Percentiles rank a stretch among this genome's conserved stretches.
Evolutionary conservation across 108 stramenopile genomes (phyloP).

Genomic region (Fistulifera pelliculosa): DNA sequence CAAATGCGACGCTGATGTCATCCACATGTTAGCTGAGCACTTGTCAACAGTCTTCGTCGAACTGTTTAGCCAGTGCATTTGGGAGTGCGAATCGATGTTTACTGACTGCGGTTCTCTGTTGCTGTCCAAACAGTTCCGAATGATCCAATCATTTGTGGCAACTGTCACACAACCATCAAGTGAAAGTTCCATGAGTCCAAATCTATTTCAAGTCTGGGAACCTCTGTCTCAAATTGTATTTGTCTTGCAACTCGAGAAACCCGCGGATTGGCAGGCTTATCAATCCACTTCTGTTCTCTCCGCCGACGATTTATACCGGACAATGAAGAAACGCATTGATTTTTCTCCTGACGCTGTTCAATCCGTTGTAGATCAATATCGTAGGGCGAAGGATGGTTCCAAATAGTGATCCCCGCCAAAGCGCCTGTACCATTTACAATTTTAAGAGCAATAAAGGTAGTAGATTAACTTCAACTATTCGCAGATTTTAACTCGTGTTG

Average conservation of each 20-base stretch:
- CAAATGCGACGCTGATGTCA: slow-evolving; percentile 55
- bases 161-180: slow-evolving; percentile 16
- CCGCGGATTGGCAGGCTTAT: slow-evolving; percentile 63
- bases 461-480: too few relatives aligned
- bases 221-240: slow-evolving; percentile 59
- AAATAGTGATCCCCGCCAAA: too few relatives aligned
- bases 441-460: too few relatives aligned
- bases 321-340: slow-evolving; percentile 56
- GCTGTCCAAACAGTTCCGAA: slow-evolving; percentile 73
- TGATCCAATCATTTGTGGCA: slow-evolving; percentile 46
- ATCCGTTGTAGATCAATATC: slow-evolving; percentile 6
- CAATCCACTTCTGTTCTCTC: slow-evolving; percentile 34
- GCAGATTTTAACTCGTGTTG: slow-evolving; percentile 19
- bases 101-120: slow-evolving; percentile 81
- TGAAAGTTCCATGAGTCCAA: slow-evolving; percentile 12
- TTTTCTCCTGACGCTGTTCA: slow-evolving; percentile 41
- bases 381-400: neutral
- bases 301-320: slow-evolving; percentile 39
- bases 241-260: slow-evolving; percentile 68
- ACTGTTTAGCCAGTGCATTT: slow-evolving; percentile 43
- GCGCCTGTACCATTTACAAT: too few relatives aligned
- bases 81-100: slow-evolving; percentile 38
- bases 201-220: slow-evolving; percentile 50
- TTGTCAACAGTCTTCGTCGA: slow-evolving; percentile 38
- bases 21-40: slow-evolving; percentile 25